phyloP scores from a whole-genome alignment of 2,329 filamentous ascomycete genomes.

The Calonectria crousiana region DNA sequence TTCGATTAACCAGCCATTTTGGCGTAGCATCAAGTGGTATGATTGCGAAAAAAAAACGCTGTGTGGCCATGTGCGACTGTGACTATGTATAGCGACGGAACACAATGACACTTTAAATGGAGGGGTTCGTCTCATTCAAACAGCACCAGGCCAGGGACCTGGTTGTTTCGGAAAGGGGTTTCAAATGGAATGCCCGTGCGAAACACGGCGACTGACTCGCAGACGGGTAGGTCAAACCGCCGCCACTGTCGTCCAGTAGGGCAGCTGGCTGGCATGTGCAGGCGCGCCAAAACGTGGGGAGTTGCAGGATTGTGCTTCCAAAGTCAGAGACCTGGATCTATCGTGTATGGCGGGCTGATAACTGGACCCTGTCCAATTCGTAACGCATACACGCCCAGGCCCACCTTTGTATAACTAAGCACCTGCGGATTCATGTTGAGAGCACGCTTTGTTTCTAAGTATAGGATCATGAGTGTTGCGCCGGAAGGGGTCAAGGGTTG shows the following conservation, averaged over 20 bases:
- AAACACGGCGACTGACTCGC: constrained; percentile 9
- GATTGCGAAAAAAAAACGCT: background rate
- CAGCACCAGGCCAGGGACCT: background rate
- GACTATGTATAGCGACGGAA: background rate
- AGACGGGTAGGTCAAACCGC: background rate
- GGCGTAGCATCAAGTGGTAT: background rate
- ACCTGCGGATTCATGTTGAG: background rate
- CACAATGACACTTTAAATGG: background rate
- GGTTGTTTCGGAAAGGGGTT: constrained; percentile 15
- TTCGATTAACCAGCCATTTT: background rate
- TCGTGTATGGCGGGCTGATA: background rate
- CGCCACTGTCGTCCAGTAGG: background rate
- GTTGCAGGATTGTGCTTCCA: background rate
- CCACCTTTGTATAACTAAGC: background rate
- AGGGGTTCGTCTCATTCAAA: constrained; percentile 8
- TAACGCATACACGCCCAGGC: background rate
- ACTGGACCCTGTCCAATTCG: background rate
- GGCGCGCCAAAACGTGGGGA: background rate
- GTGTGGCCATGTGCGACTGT: background rate
- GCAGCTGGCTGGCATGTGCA: background rate
- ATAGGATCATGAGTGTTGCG: background rate
- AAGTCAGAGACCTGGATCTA: background rate
- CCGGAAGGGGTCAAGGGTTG: background rate
- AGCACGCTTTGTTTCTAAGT: constrained; percentile 1
- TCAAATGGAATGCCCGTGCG: constrained; percentile 9